Percentiles rank a stretch among this genome's conserved stretches.
phyloP scores from a whole-genome alignment of 2,329 filamentous ascomycete species.

The Arthrobotrys musiformis region DNA sequence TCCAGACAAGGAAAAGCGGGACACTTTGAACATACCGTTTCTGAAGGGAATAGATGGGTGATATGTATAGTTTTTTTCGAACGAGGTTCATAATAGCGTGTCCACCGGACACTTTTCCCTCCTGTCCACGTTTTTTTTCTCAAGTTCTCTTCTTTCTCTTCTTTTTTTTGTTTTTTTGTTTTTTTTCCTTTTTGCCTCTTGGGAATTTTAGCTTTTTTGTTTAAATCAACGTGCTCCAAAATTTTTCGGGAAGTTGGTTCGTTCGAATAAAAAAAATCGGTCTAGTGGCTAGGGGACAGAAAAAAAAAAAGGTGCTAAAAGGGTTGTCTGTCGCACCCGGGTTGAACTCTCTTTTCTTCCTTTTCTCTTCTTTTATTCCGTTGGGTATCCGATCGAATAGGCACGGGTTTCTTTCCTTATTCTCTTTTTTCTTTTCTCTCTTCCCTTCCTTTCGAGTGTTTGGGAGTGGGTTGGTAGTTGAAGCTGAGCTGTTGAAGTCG shows the following conservation, averaged over 20 bases:
- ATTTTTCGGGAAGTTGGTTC: conserved; percentile 52
- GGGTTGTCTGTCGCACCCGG: conserved; percentile 50
- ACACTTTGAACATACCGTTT: conserved; percentile 13
- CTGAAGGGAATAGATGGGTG: not conserved
- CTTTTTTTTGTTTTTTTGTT: conserved; percentile 31
- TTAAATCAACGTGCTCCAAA: conserved; percentile 44
- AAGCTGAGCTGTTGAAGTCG: conserved; percentile 34
- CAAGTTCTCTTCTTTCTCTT: conserved; percentile 20
- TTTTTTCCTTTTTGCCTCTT: conserved; percentile 40
- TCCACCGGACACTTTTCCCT: conserved; percentile 51
- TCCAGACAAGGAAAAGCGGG: conserved; percentile 52
- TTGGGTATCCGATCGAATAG: conserved; percentile 52
- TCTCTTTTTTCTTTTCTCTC: conserved; percentile 54
- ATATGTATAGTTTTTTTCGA: conserved; percentile 30
- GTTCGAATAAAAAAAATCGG: conserved; percentile 46
- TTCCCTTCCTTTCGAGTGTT: conserved; percentile 56
- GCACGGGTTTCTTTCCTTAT: conserved; percentile 38
- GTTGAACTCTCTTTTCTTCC: conserved; percentile 39
- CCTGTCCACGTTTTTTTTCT: conserved; percentile 56
- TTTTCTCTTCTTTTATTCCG: conserved; percentile 48
- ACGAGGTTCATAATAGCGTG: conserved; percentile 41
- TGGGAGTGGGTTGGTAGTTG: conserved; percentile 53
- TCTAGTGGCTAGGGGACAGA: conserved; percentile 35
- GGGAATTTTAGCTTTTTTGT: conserved; percentile 31
- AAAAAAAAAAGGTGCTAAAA: conserved; percentile 51